phyloP scores from a whole-genome alignment of 2,329 filamentous ascomycete species.

The Calonectria fujianensis region DNA sequence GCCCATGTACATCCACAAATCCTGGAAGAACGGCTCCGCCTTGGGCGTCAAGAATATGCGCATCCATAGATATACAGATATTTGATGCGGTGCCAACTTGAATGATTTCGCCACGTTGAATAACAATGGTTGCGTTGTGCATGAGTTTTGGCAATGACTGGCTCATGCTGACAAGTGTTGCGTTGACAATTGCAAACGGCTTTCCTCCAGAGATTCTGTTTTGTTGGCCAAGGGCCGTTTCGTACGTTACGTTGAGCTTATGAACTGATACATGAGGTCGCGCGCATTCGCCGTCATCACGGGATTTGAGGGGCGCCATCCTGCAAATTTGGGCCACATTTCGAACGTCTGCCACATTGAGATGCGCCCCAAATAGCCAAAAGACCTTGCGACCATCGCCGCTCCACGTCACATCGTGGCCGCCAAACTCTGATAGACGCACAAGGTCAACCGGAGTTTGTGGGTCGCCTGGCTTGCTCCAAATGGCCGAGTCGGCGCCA shows the following conservation, averaged over 20 bases:
- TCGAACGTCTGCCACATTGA: too few species aligned
- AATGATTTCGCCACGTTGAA: background rate
- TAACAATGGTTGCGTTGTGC: background rate
- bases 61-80: background rate
- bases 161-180: conserved; percentile 8
- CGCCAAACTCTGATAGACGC: background rate
- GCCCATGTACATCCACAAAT: conserved; percentile 18
- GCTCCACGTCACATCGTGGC: conserved; percentile 3
- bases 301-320: too few species aligned
- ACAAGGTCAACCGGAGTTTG: background rate
- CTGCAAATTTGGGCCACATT: too few species aligned
- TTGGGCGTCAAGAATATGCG: background rate
- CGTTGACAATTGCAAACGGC: background rate
- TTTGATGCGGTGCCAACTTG: background rate
- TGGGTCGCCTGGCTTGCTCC: conserved; percentile 3
- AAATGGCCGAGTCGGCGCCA: background rate
- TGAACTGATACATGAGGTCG: background rate
- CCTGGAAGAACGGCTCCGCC: conserved; percentile 17
- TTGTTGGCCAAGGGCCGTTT: background rate
- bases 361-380: background rate
- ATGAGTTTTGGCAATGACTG: background rate
- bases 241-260: too few species aligned
- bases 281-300: too few species aligned
- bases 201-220: background rate
- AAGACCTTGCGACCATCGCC: background rate